A percentile compares a stretch with the other conserved stretches of the same genome.
Conservation (phyloP, 2,329 filamentous ascomycete genomes). For the Aspergillus persii region DNA sequence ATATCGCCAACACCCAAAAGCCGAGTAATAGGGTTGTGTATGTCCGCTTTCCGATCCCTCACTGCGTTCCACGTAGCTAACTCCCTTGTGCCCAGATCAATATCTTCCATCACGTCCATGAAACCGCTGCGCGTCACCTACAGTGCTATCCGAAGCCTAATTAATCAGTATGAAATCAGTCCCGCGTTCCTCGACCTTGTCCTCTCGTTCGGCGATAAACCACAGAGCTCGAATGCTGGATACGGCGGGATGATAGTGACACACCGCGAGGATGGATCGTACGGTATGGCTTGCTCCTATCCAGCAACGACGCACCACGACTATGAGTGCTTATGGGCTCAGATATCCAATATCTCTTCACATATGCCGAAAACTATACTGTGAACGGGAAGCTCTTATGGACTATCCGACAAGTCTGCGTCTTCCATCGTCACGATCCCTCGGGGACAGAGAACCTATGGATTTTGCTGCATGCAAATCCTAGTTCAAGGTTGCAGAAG, state of each 20-base stretch:
- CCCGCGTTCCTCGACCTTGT: constrained; percentile 11
- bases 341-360: constrained; percentile 20
- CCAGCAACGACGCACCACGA: background rate
- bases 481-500: constrained; percentile 6
- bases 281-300: constrained; percentile 1
- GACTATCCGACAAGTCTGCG: constrained; percentile 17
- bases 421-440: constrained; percentile 17
- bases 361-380: constrained; percentile 10
- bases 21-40: constrained; percentile 14
- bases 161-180: constrained; percentile 13
- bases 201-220: constrained; percentile 21
- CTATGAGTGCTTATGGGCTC: background rate
- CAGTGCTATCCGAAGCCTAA: constrained; percentile 9
- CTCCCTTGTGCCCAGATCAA: constrained; percentile 7
- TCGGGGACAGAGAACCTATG: constrained; percentile 12
- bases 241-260: constrained; percentile 17
- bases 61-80: too few species aligned
- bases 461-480: constrained; percentile 17
- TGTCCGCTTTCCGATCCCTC: background rate
- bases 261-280: constrained; percentile 10
- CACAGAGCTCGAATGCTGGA: constrained; percentile 16
- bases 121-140: constrained; percentile 16
- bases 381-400: constrained; percentile 1
- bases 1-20: constrained; percentile 6
- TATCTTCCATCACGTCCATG: constrained; percentile 13